Evolutionary conservation across 768 basidiomycete species (phyloP).

Genomic region (Pisolithus orientalis): DNA sequence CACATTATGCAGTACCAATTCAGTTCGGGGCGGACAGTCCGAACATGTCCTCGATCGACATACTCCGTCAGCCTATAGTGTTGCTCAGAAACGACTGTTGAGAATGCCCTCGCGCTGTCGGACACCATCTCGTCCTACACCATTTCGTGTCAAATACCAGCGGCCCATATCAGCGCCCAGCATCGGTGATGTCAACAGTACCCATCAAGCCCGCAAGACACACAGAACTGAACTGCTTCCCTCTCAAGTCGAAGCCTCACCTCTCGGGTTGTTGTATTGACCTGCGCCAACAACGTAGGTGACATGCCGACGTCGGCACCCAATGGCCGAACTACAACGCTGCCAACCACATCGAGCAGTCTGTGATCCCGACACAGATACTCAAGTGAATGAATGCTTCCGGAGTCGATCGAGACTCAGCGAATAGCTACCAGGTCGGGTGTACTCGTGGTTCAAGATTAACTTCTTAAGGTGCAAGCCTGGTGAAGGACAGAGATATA

Average conservation of each 20-base stretch:
- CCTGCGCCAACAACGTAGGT: neutral
- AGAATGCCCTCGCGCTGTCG: neutral
- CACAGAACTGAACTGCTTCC: neutral
- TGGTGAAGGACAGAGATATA: neutral
- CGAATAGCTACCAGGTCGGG: neutral
- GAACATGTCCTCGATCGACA: no score
- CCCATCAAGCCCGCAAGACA: no score
- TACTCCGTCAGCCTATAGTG: conserved; percentile 4
- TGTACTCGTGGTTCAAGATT: neutral
- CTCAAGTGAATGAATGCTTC: neutral
- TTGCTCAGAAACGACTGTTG: neutral
- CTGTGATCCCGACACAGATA: neutral
- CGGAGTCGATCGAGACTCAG: neutral
- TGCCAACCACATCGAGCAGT: no score
- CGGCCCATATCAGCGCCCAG: no score
- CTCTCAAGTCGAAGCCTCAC: neutral
- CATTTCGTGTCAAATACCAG: no score
- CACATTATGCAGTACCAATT: no score
- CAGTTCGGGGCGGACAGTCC: no score
- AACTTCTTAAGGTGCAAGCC: neutral
- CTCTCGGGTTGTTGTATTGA: neutral
- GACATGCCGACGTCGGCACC: neutral
- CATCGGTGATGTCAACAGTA: no score
- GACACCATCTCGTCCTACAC: neutral
- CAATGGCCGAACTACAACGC: neutral